A percentile compares a stretch with the other conserved stretches of the same genome.
Evolutionary conservation across 2,329 filamentous ascomycete genomes (phyloP).

Genomic region (Fusarium oligoseptatum): DNA sequence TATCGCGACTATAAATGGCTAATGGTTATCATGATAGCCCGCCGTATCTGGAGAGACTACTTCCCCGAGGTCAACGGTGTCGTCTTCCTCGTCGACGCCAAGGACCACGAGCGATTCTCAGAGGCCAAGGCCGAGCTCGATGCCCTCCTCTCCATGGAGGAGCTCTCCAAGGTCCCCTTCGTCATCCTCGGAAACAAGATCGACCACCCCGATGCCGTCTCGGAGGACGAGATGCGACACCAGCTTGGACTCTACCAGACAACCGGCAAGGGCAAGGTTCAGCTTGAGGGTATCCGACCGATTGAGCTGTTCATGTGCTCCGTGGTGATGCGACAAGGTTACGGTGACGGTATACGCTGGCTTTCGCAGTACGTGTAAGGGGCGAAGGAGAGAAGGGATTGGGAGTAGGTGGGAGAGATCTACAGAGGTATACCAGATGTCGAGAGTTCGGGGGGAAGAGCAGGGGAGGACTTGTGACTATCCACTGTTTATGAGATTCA

Average conservation of each 20-base stretch:
- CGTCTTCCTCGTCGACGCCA: constrained; percentile 97
- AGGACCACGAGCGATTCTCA: constrained; percentile 93
- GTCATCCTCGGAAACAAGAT: constrained; percentile 99
- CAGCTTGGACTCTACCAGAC: constrained; percentile 96
- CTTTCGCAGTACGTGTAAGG: constrained; percentile 89
- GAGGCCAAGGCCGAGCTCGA: constrained; percentile 98
- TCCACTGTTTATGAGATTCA: constrained; percentile 50
- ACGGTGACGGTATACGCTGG: constrained; percentile 93
- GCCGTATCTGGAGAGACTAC: constrained; percentile 96
- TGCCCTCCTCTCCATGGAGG: constrained; percentile 95
- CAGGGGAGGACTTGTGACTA: constrained; percentile 39
- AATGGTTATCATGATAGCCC: constrained; percentile 68
- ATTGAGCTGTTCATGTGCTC: constrained; percentile 99
- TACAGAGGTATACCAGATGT: constrained; percentile 40
- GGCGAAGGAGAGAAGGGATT: constrained; percentile 5
- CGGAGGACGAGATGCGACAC: constrained; percentile 93
- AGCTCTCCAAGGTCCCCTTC: constrained; percentile 94
- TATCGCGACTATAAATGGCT: background rate
- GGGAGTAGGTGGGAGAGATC: constrained; percentile 15
- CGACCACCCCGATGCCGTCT: constrained; percentile 95
- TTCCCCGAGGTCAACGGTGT: constrained; percentile 97
- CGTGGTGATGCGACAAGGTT: constrained; percentile 97
- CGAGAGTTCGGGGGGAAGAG: constrained; percentile 28
- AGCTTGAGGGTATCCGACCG: constrained; percentile 89
- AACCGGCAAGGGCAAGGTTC: constrained; percentile 95